phyloP scores from a whole-genome alignment of 2,329 filamentous ascomycete species.

The Lachnellula arida region DNA sequence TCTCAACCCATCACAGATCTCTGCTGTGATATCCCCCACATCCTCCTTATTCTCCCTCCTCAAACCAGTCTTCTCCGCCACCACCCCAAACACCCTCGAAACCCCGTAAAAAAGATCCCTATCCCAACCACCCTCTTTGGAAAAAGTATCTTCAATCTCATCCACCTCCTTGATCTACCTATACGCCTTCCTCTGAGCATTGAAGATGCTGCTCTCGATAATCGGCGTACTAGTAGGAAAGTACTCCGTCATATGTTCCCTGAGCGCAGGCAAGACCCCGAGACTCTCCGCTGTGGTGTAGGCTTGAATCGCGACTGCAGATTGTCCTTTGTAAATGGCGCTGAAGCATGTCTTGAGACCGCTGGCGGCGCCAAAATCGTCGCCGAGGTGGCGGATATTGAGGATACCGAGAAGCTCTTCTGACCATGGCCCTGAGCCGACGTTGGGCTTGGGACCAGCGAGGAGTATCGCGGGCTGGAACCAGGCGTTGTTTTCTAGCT shows the following conservation, averaged over 20 bases:
- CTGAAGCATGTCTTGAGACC: slow-evolving; percentile 63
- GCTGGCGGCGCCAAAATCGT: slow-evolving; percentile 48
- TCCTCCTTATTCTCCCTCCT: slow-evolving; percentile 28
- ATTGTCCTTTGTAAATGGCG: slow-evolving; percentile 56
- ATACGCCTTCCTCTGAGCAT: slow-evolving; percentile 55
- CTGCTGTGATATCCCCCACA: neutral
- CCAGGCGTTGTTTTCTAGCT: slow-evolving; percentile 16
- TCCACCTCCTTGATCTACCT: slow-evolving; percentile 72
- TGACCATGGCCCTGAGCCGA: slow-evolving; percentile 26
- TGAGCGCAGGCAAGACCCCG: slow-evolving; percentile 46
- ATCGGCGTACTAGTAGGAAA: slow-evolving; percentile 1
- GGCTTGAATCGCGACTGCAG: slow-evolving; percentile 62
- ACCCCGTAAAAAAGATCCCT: slow-evolving; percentile 50
- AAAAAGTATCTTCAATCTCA: slow-evolving; percentile 63
- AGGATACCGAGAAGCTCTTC: slow-evolving; percentile 38
- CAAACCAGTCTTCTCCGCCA: slow-evolving; percentile 36
- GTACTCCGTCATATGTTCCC: slow-evolving; percentile 7
- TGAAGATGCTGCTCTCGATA: slow-evolving; percentile 5
- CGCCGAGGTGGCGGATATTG: slow-evolving; percentile 43
- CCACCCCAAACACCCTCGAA: slow-evolving; percentile 54
- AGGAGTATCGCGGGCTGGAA: slow-evolving; percentile 35
- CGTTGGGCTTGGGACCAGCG: slow-evolving; percentile 39
- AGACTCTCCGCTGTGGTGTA: slow-evolving; percentile 62
- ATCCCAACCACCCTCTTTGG: slow-evolving; percentile 56
- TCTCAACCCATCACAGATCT: neutral